A percentile compares a stretch with the other conserved stretches of the same genome.
Evolutionary conservation across 1,284 basidiomycete species (phyloP).

Genomic region (Rhodotorula sp.): DNA sequence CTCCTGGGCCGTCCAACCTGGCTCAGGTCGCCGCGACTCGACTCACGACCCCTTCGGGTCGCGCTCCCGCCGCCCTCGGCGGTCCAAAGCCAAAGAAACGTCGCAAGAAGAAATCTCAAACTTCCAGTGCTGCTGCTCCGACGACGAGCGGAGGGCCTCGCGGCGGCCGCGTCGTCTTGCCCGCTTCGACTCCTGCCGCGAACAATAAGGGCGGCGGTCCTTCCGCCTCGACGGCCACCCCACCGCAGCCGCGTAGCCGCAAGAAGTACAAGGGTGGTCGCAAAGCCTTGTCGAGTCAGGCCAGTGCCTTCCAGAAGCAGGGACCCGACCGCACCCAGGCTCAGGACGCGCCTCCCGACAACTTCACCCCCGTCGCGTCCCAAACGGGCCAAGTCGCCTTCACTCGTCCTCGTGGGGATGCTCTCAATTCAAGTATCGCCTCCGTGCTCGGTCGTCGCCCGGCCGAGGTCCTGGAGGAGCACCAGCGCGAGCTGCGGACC

Average conservation of each 20-base stretch:
- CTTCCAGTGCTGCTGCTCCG: background rate
- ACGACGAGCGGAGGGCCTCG: background rate
- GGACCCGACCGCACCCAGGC: background rate
- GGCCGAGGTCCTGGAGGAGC: background rate
- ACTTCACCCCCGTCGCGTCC: background rate
- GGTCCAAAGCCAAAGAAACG: background rate
- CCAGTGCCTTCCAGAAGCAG: background rate
- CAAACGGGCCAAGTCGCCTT: background rate
- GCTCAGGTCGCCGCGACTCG: background rate
- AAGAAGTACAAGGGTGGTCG: background rate
- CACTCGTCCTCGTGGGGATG: constrained; percentile 1
- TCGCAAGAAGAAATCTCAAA: background rate
- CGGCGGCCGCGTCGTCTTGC: background rate
- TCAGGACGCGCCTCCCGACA: background rate
- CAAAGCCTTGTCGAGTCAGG: background rate
- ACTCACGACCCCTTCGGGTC: background rate
- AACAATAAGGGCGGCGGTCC: background rate
- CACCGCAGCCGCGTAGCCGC: background rate
- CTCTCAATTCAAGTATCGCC: constrained; percentile 1
- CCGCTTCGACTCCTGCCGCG: background rate
- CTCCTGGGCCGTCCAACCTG: background rate
- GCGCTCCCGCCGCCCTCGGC: background rate
- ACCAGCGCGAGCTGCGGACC: constrained; percentile 13
- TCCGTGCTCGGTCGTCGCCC: constrained; percentile 1
- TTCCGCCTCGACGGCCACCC: background rate